Base-by-base conservation (phyloP, 2,329 filamentous ascomycete species). In the Diaporthe capsici region DNA sequence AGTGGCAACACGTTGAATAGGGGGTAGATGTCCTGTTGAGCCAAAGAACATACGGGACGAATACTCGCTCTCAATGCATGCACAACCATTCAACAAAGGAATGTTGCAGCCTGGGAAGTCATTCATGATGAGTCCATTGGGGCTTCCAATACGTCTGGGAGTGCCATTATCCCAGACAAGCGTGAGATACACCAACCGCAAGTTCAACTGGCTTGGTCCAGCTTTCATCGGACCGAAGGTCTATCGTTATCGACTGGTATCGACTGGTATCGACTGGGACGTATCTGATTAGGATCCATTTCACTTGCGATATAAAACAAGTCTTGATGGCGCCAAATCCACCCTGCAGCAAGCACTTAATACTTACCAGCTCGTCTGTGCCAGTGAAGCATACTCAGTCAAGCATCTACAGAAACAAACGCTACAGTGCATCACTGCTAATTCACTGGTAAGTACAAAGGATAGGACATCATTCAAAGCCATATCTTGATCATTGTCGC, bases 1-100 rank as follows among this genome's bases (percentile, higher is more conserved):
- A 91, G 92, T 49, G 94, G 94, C 5, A 97, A 97, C 82, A 97
- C 94, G 1, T 84, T 97, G 77, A 97, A 97, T 84, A 91, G 93
- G 86, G 94, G 94, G 0, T 90, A 73, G 73, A 81, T 72, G 25
- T 25, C 37, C 60, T 22, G 10, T 37, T 57, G 4, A 71, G n/a
- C 57, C 51, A 58, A 28, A 70, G 47, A 42, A 31, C 37, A n/a
- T 12, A 55, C n/a, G 51, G 8, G 61, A 57, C 17, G 58, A 37
- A 51, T 20, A 61, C 25, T 20, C 37, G 63, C 25, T 39, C 37
- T 28, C 37, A n/a, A 44, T 60, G 37, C 67, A 47, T 51, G 7
- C 47, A 65, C 28, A 53, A 34, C 47, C 67, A 72, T 73, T 71
- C 68, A 47, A 34, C 47, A 42, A 55, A 20, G 1, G 49, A 39